Evolutionary conservation across 1,139 yeast genomes (phyloP).

Genomic region (Yamadazyma membranifaciens): DNA sequence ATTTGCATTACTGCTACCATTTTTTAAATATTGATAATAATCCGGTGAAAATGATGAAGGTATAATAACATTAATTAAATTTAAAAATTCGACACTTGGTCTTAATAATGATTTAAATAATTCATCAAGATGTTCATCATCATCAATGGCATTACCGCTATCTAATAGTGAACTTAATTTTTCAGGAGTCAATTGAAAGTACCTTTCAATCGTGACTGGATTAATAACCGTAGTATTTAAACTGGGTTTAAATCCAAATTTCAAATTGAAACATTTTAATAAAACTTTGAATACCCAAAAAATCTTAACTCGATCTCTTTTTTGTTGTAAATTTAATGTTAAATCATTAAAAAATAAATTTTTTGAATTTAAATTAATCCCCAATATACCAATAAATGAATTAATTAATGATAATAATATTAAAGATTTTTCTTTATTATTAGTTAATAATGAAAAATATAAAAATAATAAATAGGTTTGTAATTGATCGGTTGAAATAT

Average conservation of each 20-base stretch:
- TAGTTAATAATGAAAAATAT: slow-evolving; percentile 44
- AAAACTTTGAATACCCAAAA: slow-evolving; percentile 62
- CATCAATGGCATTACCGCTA: slow-evolving; percentile 11
- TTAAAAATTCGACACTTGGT: slow-evolving; percentile 47
- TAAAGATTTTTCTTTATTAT: slow-evolving; percentile 47
- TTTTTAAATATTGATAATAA: slow-evolving; percentile 46
- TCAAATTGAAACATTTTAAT: slow-evolving; percentile 48
- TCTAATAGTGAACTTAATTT: slow-evolving; percentile 39
- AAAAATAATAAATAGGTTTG: slow-evolving; percentile 44
- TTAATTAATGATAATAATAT: slow-evolving; percentile 42
- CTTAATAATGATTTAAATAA: slow-evolving; percentile 38
- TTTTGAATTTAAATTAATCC: slow-evolving; percentile 46
- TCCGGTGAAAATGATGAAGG: slow-evolving; percentile 52
- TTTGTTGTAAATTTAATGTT: slow-evolving; percentile 34
- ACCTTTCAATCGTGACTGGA: slow-evolving; percentile 49
- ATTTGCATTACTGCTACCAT: slow-evolving; percentile 21
- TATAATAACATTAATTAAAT: slow-evolving; percentile 44
- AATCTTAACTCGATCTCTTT: slow-evolving; percentile 53
- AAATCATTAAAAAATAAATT: slow-evolving; percentile 48
- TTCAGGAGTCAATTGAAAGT: slow-evolving; percentile 48
- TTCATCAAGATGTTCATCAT: slow-evolving; percentile 25
- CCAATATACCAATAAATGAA: slow-evolving; percentile 47
- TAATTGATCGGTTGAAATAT: slow-evolving; percentile 39
- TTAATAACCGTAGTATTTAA: slow-evolving; percentile 48
- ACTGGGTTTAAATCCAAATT: slow-evolving; percentile 50